These are phyloP conservation scores for Fusarium equiseti DNA, from an alignment of 2,329 filamentous ascomycete genomes.

Conservation along the genomic window DNA sequence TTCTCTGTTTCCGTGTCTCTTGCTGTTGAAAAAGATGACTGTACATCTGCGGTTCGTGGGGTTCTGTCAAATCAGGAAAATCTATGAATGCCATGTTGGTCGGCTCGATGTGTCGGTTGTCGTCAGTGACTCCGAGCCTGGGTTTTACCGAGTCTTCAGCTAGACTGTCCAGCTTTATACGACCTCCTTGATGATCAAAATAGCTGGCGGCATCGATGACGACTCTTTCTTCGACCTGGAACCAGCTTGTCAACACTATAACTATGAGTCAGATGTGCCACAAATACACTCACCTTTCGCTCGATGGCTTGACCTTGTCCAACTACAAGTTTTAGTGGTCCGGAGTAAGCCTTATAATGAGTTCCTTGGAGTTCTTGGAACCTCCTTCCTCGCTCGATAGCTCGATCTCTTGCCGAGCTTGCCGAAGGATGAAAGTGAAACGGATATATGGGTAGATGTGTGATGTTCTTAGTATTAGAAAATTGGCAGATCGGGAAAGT, in stretches of 20 bases:
- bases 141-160: background rate
- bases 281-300: background rate
- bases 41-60: too few species aligned
- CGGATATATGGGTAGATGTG: background rate
- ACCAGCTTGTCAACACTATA: background rate
- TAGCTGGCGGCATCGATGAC: background rate
- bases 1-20: too few species aligned
- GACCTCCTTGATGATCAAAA: background rate
- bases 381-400: background rate
- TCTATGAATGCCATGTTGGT: too few species aligned
- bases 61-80: too few species aligned
- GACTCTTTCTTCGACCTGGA: background rate
- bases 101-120: background rate
- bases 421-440: background rate
- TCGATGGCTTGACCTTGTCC: background rate
- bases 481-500: background rate
- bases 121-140: background rate
- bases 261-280: background rate
- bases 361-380: background rate
- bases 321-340: fast-evolving
- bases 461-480: background rate
- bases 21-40: too few species aligned
- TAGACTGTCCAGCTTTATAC: background rate
- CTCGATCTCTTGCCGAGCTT: background rate
- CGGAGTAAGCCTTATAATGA: background rate